phyloP scores from a whole-genome alignment of 176 grass and related monocot species.

The Oryza punctata region DNA sequence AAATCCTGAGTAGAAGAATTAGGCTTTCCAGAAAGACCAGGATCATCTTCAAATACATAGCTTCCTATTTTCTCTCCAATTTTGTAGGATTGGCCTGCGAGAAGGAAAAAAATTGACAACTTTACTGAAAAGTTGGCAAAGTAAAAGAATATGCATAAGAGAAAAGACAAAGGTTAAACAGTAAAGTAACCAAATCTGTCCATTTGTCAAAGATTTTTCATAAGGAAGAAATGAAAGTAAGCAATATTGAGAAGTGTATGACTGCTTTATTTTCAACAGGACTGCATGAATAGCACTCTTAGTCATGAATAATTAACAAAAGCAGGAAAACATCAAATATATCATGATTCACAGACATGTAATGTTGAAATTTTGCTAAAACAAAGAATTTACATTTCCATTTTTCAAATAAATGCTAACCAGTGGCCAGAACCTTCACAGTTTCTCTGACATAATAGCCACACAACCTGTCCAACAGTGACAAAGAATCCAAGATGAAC shows the following conservation, averaged over 20 bases:
- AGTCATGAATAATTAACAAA: not conserved
- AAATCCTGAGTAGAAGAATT: slow-evolving; percentile 37
- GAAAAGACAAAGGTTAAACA: not conserved
- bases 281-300: not conserved
- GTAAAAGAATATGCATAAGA: not conserved
- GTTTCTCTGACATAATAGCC: not conserved
- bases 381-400: not conserved
- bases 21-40: slow-evolving; percentile 50
- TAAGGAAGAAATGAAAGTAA: not conserved
- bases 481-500: slow-evolving; percentile 5
- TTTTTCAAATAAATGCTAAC: not conserved
- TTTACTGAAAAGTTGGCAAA: not conserved
- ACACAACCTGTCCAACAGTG: not conserved
- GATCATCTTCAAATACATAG: slow-evolving; percentile 76
- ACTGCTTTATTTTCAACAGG: not conserved
- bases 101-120: not conserved
- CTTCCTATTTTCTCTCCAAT: slow-evolving; percentile 69
- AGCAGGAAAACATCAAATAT: not conserved
- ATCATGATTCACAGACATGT: not conserved
- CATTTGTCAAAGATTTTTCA: not conserved
- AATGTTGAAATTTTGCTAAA: not conserved
- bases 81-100: slow-evolving; percentile 69
- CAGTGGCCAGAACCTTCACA: not conserved
- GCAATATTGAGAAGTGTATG: not conserved
- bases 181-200: not conserved